Conservation (phyloP, 169 alveolate genomes). For the Pseudocohnilembus persalinus region DNA sequence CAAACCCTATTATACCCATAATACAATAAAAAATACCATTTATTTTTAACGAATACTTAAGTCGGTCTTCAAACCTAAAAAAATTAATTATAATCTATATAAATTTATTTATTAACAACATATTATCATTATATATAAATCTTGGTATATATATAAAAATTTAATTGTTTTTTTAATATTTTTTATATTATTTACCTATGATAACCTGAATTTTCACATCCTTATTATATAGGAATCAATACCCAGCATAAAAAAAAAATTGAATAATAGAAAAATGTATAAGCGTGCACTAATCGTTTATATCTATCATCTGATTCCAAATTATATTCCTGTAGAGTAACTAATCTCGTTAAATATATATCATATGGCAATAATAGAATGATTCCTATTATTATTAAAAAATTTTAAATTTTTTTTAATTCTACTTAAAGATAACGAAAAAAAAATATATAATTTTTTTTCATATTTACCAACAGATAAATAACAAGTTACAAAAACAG, state of each 20-base stretch:
- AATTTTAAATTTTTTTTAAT: not conserved
- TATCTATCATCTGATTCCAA: constrained; percentile 9
- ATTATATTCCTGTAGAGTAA: constrained; percentile 1
- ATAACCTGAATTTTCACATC: constrained; percentile 38
- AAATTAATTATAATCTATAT: not conserved
- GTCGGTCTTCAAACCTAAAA: constrained; percentile 8
- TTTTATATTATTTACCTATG: not conserved
- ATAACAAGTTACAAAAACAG: not conserved
- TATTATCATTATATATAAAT: too few relatives aligned
- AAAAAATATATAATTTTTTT: too few relatives aligned
- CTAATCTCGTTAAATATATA: constrained; percentile 27
- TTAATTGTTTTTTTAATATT: too few relatives aligned
- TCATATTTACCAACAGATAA: not conserved
- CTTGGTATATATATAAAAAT: too few relatives aligned
- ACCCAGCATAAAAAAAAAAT: constrained; percentile 41
- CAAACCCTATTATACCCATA: constrained; percentile 20
- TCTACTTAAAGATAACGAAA: not conserved
- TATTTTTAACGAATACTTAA: constrained; percentile 18
- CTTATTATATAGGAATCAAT: constrained; percentile 39
- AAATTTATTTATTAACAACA: too few relatives aligned
- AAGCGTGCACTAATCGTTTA: not conserved
- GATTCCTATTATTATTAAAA: constrained; percentile 32
- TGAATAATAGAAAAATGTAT: constrained; percentile 17
- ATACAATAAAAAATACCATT: constrained; percentile 32
- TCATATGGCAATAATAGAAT: constrained; percentile 40